phyloP scores from a whole-genome alignment of 345 rosid genomes.

The Turnera subulata region DNA sequence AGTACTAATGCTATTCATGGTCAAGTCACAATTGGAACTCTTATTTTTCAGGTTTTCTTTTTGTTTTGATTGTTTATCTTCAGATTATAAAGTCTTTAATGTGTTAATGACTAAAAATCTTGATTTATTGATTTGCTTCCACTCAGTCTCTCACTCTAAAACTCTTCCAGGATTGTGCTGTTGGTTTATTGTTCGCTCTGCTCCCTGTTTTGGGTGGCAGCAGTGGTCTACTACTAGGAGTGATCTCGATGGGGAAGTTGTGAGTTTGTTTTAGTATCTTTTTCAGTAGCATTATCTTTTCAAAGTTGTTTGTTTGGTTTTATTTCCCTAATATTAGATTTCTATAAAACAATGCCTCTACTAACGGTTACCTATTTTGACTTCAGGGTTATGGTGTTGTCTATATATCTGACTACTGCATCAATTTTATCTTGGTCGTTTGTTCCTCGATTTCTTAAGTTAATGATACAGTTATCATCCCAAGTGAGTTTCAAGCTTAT shows the following conservation, averaged over 20 bases:
- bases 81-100: slow-evolving; percentile 1
- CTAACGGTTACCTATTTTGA: no score
- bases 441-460: slow-evolving; percentile 92
- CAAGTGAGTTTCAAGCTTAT: slow-evolving; percentile 53
- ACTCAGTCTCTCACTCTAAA: slow-evolving; percentile 17
- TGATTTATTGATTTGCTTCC: slow-evolving; percentile 11
- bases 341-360: no score
- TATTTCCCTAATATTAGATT: neutral
- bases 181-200: slow-evolving; percentile 89
- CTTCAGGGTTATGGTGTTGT: slow-evolving; percentile 73
- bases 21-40: slow-evolving; percentile 95
- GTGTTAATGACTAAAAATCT: slow-evolving; percentile 7
- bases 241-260: slow-evolving; percentile 93
- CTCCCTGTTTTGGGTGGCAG: slow-evolving; percentile 97
- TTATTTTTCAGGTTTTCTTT: slow-evolving; percentile 81
- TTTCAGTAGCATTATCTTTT: neutral
- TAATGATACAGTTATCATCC: slow-evolving; percentile 94
- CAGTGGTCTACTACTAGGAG: slow-evolving; percentile 79
- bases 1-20: slow-evolving; percentile 78
- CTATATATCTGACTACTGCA: slow-evolving; percentile 65
- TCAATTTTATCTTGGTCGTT: slow-evolving; percentile 90
- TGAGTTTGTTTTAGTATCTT: slow-evolving; percentile 36
- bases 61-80: slow-evolving; percentile 6
- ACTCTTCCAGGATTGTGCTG: slow-evolving; percentile 81
- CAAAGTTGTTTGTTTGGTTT: neutral